These are phyloP conservation scores for Ambrosiella beaveri DNA, from an alignment of 2,329 filamentous ascomycete species.

Conservation along the genomic window DNA sequence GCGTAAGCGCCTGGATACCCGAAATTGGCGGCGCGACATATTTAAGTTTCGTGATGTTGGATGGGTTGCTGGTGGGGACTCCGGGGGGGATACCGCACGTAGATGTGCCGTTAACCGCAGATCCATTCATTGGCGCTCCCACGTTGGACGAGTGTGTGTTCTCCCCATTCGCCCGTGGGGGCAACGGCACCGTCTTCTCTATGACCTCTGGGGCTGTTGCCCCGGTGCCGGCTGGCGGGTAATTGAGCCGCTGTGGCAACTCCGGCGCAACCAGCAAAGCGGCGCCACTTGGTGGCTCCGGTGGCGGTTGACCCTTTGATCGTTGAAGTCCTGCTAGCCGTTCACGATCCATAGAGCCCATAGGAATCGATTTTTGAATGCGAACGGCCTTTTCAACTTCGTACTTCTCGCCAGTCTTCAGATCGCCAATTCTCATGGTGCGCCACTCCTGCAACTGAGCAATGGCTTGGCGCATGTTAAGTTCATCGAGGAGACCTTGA, in stretches of 20 bases:
- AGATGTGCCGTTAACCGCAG: constrained; percentile 30
- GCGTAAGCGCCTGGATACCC: constrained; percentile 44
- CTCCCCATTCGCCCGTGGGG: constrained; percentile 28
- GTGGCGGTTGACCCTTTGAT: constrained; percentile 46
- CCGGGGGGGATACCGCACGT: constrained; percentile 18
- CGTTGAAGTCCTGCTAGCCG: constrained; percentile 55
- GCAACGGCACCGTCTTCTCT: constrained; percentile 13
- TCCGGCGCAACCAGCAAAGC: constrained; percentile 65
- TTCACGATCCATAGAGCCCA: constrained; percentile 72
- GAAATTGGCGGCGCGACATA: constrained; percentile 38
- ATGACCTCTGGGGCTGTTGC: constrained; percentile 17
- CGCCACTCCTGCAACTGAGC: constrained; percentile 88
- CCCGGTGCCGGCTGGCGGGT: constrained; percentile 17
- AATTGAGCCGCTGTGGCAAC: constrained; percentile 42
- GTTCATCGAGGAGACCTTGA: constrained; percentile 73
- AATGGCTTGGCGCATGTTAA: constrained; percentile 81
- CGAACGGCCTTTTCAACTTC: constrained; percentile 72
- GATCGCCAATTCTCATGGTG: constrained; percentile 62
- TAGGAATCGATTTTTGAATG: constrained; percentile 49
- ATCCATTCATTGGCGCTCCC: constrained; percentile 35
- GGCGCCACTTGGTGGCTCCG: constrained; percentile 57
- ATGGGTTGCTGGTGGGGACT: constrained; percentile 21
- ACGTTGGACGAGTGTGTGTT: constrained; percentile 28
- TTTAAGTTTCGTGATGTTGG: constrained; percentile 27
- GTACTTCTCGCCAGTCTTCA: constrained; percentile 79